Evolutionary conservation across 805 yeast genomes (phyloP), one percentile per base, ranked within the genome.

Genomic region (Candida silvicultrix): DNA sequence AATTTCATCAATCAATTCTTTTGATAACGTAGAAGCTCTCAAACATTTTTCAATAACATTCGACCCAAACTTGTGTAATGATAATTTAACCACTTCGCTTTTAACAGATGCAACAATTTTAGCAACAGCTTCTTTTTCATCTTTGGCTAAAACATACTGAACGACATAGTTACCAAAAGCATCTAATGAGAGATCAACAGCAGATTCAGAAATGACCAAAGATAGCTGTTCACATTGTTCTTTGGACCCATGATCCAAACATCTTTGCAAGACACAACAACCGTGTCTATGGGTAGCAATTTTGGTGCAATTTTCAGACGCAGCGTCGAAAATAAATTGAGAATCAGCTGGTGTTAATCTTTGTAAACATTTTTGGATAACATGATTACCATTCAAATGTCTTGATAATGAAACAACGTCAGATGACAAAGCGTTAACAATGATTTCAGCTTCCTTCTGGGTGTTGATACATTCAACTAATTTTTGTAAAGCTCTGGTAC

Each of bases 141-240:
- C 56, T 44, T 79, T 70, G 3, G 76, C 69, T 51, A 86, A 70
- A 20, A 94, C 95, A 59, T 94, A 92, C 66, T 94, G 99, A 43
- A 94, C 89, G 43, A 94, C 98, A 65, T 94, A 94, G 65, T 94
- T 94, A 32, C 99, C 99, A 68, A 86, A 94, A 14, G 97, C 97
- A 66, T 94, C 97, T 47, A 86, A 73, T 16, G 95, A 82, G 44
- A 94, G 73, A 34, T 73, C 74, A 41, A 82, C 75, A 35, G 95
- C 81, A 57, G 82, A 73, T 43, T 73, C 73, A 19, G 94, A 85
- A 40, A 92, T 83, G 51, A 77, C 78, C 23, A 73, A 62, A 21
- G 89, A 81, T 45, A 94, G 72, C 49, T 77, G 80, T 51, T 73
- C 71, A 46, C 89, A 76, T 65, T 94, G 97, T 36, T 67, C 72